phyloP scores from a whole-genome alignment of 1,284 basidiomycete genomes.

The Lignosus rhinocerotis region DNA sequence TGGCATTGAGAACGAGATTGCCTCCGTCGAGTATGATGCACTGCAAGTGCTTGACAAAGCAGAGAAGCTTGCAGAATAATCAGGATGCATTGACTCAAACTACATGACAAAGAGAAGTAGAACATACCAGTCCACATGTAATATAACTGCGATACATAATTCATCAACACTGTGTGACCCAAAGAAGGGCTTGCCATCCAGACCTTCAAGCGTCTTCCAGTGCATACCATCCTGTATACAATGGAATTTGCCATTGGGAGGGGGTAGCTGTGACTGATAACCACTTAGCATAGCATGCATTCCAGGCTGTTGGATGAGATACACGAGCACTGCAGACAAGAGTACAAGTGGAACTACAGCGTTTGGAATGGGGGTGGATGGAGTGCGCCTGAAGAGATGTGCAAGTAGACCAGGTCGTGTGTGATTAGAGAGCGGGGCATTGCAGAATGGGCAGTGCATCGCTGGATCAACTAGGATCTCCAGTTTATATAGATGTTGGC shows the following conservation, averaged over 20 bases:
- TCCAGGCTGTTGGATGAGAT: constrained; percentile 7
- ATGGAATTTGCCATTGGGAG: background rate
- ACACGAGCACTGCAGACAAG: constrained; percentile 3
- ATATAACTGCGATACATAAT: constrained; percentile 14
- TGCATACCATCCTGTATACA: background rate
- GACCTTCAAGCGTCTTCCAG: no score
- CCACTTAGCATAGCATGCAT: background rate
- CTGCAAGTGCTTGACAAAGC: constrained; percentile 6
- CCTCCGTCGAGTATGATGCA: constrained; percentile 15
- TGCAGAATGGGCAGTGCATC: no score
- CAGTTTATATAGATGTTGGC: constrained; percentile 19
- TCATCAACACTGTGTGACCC: constrained; percentile 6
- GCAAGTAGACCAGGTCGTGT: background rate
- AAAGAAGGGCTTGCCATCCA: constrained; percentile 12
- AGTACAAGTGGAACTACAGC: constrained; percentile 6
- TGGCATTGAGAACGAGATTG: constrained; percentile 17
- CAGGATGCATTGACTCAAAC: background rate
- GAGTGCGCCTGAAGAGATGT: background rate
- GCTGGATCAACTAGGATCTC: background rate
- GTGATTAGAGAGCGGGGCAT: background rate
- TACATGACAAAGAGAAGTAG: background rate
- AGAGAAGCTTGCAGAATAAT: constrained; percentile 9
- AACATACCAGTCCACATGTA: constrained; percentile 20
- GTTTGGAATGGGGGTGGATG: constrained; percentile 2
- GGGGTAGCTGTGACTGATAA: background rate